phyloP scores from a whole-genome alignment of 805 yeast species.

The Nakazawaea peltata region DNA sequence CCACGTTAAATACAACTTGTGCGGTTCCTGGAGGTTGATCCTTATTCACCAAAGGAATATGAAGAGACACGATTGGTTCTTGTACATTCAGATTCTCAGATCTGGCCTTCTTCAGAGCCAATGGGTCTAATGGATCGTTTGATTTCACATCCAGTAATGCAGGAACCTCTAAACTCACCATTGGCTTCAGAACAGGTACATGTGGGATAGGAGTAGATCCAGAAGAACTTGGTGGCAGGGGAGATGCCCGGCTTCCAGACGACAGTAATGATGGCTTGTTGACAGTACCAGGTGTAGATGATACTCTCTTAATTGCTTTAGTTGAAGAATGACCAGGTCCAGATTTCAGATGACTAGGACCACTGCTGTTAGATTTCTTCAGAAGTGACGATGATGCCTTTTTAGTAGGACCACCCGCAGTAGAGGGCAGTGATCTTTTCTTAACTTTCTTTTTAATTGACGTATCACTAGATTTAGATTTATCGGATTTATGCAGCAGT shows the following conservation, averaged over 20 bases:
- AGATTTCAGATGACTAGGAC: too few species aligned
- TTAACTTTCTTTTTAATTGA: slow-evolving; percentile 6
- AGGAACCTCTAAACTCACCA: slow-evolving; percentile 3
- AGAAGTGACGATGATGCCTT: too few species aligned
- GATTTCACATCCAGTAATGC: slow-evolving; percentile 2
- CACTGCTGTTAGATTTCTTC: too few species aligned
- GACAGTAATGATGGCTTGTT: slow-evolving; percentile 8
- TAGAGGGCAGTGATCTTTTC: neutral
- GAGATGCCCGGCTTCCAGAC: slow-evolving; percentile 4
- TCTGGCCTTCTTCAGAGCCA: slow-evolving; percentile 7
- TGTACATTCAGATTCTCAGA: slow-evolving; percentile 8
- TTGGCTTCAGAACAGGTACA: slow-evolving; percentile 5
- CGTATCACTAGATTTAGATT: slow-evolving; percentile 1
- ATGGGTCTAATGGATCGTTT: slow-evolving; percentile 4
- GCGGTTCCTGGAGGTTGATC: slow-evolving; percentile 50
- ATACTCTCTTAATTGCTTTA: too few species aligned
- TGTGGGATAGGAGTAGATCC: too few species aligned
- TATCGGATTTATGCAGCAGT: neutral
- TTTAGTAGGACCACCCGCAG: too few species aligned
- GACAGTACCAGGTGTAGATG: neutral
- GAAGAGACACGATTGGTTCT: slow-evolving; percentile 47
- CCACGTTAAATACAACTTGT: slow-evolving; percentile 62
- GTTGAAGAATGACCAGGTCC: too few species aligned
- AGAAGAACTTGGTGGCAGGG: neutral
- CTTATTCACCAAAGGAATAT: slow-evolving; percentile 41